phyloP scores from a whole-genome alignment of 345 rosid species.

The Eucalyptus pauciflora region DNA sequence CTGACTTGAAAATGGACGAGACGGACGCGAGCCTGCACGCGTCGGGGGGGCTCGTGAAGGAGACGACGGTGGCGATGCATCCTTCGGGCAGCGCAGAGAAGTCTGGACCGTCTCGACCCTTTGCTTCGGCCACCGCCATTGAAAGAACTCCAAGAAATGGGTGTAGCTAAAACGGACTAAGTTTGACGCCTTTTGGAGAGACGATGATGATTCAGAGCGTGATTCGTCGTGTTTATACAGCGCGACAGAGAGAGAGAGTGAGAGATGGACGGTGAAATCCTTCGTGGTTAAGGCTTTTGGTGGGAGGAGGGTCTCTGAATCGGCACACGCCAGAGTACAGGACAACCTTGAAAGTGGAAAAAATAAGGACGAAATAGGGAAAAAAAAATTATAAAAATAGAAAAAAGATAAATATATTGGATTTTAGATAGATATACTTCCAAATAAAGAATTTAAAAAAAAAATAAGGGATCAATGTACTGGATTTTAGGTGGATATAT shows the following conservation, averaged over 20 bases:
- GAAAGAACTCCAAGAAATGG: neutral
- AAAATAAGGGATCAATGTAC: too few species aligned
- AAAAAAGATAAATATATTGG: too few species aligned
- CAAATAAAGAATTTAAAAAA: too few species aligned
- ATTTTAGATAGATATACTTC: too few species aligned
- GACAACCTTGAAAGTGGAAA: too few species aligned
- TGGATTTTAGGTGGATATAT: too few species aligned
- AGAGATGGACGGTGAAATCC: neutral
- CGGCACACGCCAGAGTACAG: too few species aligned
- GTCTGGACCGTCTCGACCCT: neutral
- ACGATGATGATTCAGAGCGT: neutral
- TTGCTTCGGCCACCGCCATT: neutral
- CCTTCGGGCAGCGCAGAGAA: neutral
- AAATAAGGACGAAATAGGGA: neutral
- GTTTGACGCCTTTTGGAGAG: neutral
- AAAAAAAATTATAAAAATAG: too few species aligned
- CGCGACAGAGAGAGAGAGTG: neutral
- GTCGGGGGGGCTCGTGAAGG: neutral
- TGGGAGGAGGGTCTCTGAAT: neutral
- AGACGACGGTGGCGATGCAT: neutral
- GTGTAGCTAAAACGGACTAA: neutral
- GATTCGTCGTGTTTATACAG: neutral
- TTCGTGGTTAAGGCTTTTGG: too few species aligned
- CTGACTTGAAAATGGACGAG: neutral
- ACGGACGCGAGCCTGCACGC: neutral